Conservation (phyloP, 345 rosid genomes). For the Gossypium arboreum region DNA sequence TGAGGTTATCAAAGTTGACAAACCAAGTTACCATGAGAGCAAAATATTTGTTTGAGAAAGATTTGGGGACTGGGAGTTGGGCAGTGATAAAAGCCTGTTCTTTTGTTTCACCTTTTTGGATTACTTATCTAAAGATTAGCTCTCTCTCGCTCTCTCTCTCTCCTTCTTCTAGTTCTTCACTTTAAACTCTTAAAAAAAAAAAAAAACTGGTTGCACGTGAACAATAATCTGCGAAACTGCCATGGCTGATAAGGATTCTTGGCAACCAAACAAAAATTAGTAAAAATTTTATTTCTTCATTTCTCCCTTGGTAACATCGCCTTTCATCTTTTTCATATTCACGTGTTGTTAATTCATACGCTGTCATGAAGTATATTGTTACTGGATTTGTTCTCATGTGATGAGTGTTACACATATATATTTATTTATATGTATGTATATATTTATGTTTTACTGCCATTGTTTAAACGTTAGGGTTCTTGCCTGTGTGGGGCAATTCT, state of each 20-base stretch:
- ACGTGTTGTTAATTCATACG: slow-evolving; percentile 27
- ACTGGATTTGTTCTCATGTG: slow-evolving; percentile 30
- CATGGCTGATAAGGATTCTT: background rate
- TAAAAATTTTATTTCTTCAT: background rate
- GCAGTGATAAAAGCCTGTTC: slow-evolving; percentile 4
- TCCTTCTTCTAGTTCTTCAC: background rate
- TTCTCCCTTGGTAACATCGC: slow-evolving; percentile 39
- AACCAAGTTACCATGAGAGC: background rate
- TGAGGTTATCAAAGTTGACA: slow-evolving; percentile 14
- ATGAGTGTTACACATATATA: slow-evolving; percentile 21
- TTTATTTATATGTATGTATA: slow-evolving; percentile 6
- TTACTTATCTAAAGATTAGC: background rate
- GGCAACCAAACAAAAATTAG: background rate
- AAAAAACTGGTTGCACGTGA: slow-evolving; percentile 15
- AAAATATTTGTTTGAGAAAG: slow-evolving; percentile 1
- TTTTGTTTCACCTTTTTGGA: slow-evolving; percentile 8
- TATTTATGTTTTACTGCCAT: slow-evolving; percentile 23
- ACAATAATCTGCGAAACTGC: slow-evolving; percentile 9
- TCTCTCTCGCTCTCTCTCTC: background rate
- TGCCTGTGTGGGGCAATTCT: slow-evolving; percentile 4
- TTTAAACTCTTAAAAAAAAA: background rate
- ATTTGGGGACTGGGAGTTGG: slow-evolving; percentile 14
- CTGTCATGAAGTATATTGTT: slow-evolving; percentile 8
- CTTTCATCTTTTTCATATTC: slow-evolving; percentile 23
- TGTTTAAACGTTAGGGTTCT: slow-evolving; percentile 32